A percentile compares a stretch with the other conserved stretches of the same genome.
phyloP scores from a whole-genome alignment of 139 green algal genomes.

The Closterium sp. region DNA sequence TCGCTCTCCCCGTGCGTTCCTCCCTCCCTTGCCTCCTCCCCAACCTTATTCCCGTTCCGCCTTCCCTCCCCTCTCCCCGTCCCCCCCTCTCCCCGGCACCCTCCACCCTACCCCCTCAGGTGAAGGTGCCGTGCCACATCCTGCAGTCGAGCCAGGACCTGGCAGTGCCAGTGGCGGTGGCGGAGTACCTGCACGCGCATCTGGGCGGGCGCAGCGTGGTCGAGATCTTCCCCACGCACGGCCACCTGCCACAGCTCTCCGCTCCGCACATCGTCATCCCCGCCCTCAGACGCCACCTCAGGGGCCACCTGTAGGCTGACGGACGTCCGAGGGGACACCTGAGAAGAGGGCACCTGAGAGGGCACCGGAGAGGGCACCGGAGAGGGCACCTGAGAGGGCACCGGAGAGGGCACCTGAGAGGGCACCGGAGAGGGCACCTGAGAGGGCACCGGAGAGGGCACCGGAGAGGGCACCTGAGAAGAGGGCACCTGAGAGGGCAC shows the following conservation, averaged over 20 bases:
- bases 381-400: too few relatives aligned
- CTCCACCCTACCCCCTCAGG: background rate
- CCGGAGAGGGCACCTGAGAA: too few relatives aligned
- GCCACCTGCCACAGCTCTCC: slow-evolving; percentile 44
- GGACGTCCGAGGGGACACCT: too few relatives aligned
- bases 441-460: too few relatives aligned
- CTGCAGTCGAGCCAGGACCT: slow-evolving; percentile 44
- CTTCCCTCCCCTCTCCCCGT: background rate
- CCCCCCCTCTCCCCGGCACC: background rate
- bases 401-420: too few relatives aligned
- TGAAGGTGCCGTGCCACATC: slow-evolving; percentile 34
- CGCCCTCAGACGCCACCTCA: background rate
- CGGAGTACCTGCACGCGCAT: slow-evolving; percentile 26
- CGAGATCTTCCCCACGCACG: slow-evolving; percentile 43
- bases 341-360: too few relatives aligned
- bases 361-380: too few relatives aligned
- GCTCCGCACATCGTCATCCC: slow-evolving; percentile 26
- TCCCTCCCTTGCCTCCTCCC: background rate
- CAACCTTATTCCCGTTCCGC: background rate
- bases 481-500: too few relatives aligned
- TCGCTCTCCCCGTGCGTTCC: background rate
- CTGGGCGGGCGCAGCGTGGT: slow-evolving; percentile 34
- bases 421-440: too few relatives aligned
- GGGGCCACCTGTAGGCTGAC: too few relatives aligned
- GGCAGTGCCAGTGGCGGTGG: slow-evolving; percentile 34